Evolutionary conservation across 2,329 filamentous ascomycete species (phyloP).

Genomic region (Hypoxylon sp.): DNA sequence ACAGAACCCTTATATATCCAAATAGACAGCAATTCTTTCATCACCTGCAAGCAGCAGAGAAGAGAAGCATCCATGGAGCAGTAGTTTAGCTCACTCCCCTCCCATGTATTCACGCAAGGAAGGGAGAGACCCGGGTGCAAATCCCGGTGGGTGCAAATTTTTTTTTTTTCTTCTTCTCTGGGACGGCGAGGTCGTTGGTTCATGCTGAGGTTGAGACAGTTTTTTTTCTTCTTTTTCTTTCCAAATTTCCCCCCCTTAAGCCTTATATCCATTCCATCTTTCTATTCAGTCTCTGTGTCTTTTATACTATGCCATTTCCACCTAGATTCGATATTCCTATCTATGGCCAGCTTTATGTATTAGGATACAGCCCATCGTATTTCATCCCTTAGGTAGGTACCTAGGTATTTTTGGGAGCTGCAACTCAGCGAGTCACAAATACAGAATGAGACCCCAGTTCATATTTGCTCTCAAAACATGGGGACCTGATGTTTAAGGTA

Average conservation of each 20-base stretch:
- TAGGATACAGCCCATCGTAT: too few relatives aligned
- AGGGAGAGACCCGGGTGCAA: slow-evolving; percentile 53
- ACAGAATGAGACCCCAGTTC: too few relatives aligned
- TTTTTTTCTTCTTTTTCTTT: slow-evolving; percentile 6
- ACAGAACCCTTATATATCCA: slow-evolving; percentile 6
- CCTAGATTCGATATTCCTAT: not conserved
- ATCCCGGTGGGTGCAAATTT: slow-evolving; percentile 49
- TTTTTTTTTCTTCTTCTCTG: slow-evolving; percentile 21
- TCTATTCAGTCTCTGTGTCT: not conserved
- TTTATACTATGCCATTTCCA: not conserved
- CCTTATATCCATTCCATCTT: not conserved
- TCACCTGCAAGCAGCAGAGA: not conserved
- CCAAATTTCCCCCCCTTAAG: too few relatives aligned
- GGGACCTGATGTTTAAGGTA: too few relatives aligned
- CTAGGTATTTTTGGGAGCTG: too few relatives aligned
- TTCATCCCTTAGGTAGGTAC: not conserved
- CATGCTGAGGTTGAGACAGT: not conserved
- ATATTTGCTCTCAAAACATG: too few relatives aligned
- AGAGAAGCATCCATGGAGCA: slow-evolving; percentile 48
- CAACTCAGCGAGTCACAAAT: too few relatives aligned
- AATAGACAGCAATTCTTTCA: not conserved
- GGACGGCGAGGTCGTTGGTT: not conserved
- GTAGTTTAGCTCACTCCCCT: slow-evolving; percentile 52
- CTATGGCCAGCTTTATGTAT: too few relatives aligned
- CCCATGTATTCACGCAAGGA: slow-evolving; percentile 40